Conservation (phyloP, 2,329 filamentous ascomycete species). For the Calonectria pteridis region DNA sequence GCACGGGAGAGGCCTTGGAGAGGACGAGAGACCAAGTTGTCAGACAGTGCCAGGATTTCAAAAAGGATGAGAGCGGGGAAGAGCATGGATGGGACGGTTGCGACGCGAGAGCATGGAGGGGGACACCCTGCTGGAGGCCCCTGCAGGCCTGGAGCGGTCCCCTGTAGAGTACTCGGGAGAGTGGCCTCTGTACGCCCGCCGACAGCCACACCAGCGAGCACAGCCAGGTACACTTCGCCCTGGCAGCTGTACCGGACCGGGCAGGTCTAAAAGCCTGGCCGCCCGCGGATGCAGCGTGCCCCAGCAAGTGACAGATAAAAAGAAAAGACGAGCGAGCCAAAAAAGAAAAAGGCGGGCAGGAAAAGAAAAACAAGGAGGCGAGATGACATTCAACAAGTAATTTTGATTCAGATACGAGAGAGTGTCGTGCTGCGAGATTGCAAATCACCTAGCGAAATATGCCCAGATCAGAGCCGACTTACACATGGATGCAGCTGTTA, state of each 20-base stretch:
- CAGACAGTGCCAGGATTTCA: constrained; percentile 12
- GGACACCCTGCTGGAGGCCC: background rate
- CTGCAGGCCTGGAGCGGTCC: background rate
- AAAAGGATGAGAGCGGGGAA: constrained; percentile 4
- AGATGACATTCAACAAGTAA: background rate
- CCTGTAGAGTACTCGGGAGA: constrained; percentile 5
- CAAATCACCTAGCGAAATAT: constrained; percentile 1
- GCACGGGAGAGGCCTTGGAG: background rate
- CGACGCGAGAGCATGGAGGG: constrained; percentile 4
- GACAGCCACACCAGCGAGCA: background rate
- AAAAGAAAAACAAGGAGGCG: background rate
- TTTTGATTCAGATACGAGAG: background rate
- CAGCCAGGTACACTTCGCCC: constrained; percentile 2
- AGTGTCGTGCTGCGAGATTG: constrained; percentile 1
- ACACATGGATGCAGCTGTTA: background rate
- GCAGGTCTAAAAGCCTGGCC: constrained; percentile 12
- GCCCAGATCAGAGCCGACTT: background rate
- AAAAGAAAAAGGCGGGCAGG: background rate
- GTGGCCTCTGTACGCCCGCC: constrained; percentile 1
- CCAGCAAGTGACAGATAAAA: constrained; percentile 12
- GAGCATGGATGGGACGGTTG: constrained; percentile 4
- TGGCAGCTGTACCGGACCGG: background rate
- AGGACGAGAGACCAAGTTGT: background rate
- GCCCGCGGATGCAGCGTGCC: constrained; percentile 5
- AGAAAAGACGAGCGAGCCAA: background rate